Evolutionary conservation across 805 yeast species (phyloP), one percentile per base, ranked within the genome.

Genomic region (Candida chilensis): DNA sequence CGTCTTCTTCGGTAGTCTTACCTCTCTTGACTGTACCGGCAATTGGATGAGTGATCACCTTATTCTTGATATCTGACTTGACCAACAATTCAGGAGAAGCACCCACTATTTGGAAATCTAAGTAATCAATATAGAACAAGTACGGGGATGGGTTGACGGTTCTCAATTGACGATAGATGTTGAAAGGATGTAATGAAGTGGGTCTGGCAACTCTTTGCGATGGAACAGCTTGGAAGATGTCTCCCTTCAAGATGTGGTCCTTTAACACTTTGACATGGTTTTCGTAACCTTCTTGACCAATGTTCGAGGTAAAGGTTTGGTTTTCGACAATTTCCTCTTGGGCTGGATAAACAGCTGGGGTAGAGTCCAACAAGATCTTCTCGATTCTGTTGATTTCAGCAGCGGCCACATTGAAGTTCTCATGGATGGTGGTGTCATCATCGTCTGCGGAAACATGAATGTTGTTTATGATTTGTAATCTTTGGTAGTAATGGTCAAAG

Each of bases 81-180:
- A 90, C 96, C 34, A 92, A 64, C 33, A 90, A 60, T 53, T 92
- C 98, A 2, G 99, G 99, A 9, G 96, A 86, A 0, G 99, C 99
- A 28, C 99, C 98, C 33, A 92, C 90, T 28, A 92, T 71, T 54
- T 88, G 96, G 64, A 90, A 92, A 42, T 86, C 96, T 35, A 83
- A 52, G 46, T 84, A 81, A 52, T 92, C 97, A 40, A 92, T 78
- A 57, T 87, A 92, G 52, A 92, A 92, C 67, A 92, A 69, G 54
- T 92, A 92, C 17, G 99, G 99, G 2, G 96, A 86, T 8, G 99
- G 98, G 57, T 92, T 92, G 28, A 92, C 96, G 0, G 95, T 82
- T 50, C 98, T 73, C 45, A 92, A 67, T 49, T 90, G 96, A 42
- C 94, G 79, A 60, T 90, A 92, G 28, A 92, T 82, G 58, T 92